Evolutionary conservation across 2,329 filamentous ascomycete species (phyloP).

Genomic region (Colletotrichum noveboracense): DNA sequence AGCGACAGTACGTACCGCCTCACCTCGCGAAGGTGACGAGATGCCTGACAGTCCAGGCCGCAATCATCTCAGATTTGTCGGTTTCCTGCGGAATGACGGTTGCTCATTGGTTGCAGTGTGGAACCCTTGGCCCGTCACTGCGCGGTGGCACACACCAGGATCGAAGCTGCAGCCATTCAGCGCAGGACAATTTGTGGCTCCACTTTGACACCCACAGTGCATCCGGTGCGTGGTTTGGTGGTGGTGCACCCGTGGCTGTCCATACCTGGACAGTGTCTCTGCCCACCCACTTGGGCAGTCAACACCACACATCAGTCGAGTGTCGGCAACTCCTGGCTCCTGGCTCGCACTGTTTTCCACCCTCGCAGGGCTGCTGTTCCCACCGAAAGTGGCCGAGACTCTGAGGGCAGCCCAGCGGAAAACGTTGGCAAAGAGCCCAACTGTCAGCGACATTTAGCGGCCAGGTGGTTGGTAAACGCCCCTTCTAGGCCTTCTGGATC

Average conservation of each 20-base stretch:
- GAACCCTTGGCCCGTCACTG: background rate
- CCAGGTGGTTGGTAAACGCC: background rate
- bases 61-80: background rate
- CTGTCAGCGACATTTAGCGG: slow-evolving; percentile 10
- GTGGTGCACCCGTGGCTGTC: background rate
- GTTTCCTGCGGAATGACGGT: background rate
- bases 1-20: background rate
- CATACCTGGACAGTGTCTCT: background rate
- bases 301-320: background rate
- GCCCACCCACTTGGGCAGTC: background rate
- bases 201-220: background rate
- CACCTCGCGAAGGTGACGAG: background rate
- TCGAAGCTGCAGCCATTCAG: slow-evolving; percentile 2
- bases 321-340: background rate
- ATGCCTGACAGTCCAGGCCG: background rate
- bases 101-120: background rate
- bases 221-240: background rate
- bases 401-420: background rate
- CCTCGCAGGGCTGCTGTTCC: background rate
- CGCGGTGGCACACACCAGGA: background rate
- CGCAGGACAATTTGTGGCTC: background rate
- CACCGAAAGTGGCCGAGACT: slow-evolving; percentile 9
- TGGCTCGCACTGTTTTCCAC: background rate
- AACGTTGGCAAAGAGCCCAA: background rate
- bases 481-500: slow-evolving; percentile 1